phyloP scores from a whole-genome alignment of 306 rosid species.

The Carpinus viminea region DNA sequence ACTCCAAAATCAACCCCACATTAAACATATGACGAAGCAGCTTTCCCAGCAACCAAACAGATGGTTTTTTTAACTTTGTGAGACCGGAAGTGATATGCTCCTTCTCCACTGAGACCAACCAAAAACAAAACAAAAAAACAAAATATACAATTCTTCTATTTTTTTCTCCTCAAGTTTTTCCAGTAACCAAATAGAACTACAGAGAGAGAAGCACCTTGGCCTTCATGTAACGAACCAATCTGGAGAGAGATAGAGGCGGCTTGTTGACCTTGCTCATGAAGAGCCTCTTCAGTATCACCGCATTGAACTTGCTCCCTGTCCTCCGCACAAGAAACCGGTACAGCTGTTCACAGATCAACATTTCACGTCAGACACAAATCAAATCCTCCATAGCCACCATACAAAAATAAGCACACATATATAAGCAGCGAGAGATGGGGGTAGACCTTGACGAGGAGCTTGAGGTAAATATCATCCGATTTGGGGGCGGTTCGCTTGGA shows the following conservation, averaged over 20 bases:
- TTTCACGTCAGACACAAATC: not conserved
- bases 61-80: not conserved
- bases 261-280: slow-evolving; percentile 82
- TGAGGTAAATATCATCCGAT: slow-evolving; percentile 77
- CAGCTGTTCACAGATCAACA: slow-evolving; percentile 40
- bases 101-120: not conserved
- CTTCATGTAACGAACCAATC: slow-evolving; percentile 52
- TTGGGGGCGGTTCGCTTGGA: slow-evolving; percentile 66
- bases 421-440: not conserved
- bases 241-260: slow-evolving; percentile 64
- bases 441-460: slow-evolving; percentile 67
- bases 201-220: slow-evolving; percentile 39
- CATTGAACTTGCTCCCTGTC: slow-evolving; percentile 54
- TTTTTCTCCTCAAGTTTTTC: not conserved
- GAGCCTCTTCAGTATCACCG: slow-evolving; percentile 60
- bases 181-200: not conserved
- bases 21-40: not conserved
- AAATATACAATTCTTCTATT: no score
- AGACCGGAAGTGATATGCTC: not conserved
- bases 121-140: no score
- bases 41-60: not conserved
- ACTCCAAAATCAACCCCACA: not conserved
- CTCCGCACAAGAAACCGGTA: slow-evolving; percentile 68
- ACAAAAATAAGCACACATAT: not conserved
- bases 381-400: not conserved